Base-by-base conservation (phyloP, 2,329 filamentous ascomycete genomes). In the Fusarium sp. region DNA sequence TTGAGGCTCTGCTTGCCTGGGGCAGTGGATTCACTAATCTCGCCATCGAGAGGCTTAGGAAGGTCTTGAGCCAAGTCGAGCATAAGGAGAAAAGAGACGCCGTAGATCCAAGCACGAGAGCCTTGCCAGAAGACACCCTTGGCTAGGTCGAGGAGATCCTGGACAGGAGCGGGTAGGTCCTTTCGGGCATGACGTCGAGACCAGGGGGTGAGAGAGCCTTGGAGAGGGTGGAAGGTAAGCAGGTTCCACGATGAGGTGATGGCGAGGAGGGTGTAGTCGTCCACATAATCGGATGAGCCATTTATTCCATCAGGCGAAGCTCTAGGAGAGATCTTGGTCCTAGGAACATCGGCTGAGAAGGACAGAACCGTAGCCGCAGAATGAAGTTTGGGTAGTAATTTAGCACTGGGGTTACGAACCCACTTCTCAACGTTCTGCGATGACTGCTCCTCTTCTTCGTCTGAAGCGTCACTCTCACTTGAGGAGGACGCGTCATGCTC, bases 71-170 rank as follows among this genome's bases (percentile, higher is more conserved):
- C 89, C 35, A 97, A 84, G 80, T 98, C 95, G 68, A 99, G 90
- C 95, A 98, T 98, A 84, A 93, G 95, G 30, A 99, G 82, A 88
- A 95, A 98, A 3, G 89, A 91, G 44, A 90, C 89, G 12, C 95
- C 95, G 78, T 97, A 98, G 26, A 98, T 83, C 94, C 95, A 98
- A 13, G 95, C 83, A 20, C 95, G 89, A 33, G 86, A 85, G 3
- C 92, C 86, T 78, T 97, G 93, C 95, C 95, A 98, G 42, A 97
- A 82, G 31, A 91, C 91, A 7, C 95, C 95, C 85, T 95, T 95
- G 60, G 92, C 92, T 45, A 93, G 87, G 79, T 97, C 95, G 67
- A 92, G 90, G 30, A 95, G 88, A 72, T 91, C 89, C 62, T 88
- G 89, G 80, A 97, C 95, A 53, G 93, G 89, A 7, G 87, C 85